A percentile compares a stretch with the other conserved stretches of the same genome.
phyloP scores from a whole-genome alignment of 176 grass and related monocot genomes.

The Aegilops umbellulata region DNA sequence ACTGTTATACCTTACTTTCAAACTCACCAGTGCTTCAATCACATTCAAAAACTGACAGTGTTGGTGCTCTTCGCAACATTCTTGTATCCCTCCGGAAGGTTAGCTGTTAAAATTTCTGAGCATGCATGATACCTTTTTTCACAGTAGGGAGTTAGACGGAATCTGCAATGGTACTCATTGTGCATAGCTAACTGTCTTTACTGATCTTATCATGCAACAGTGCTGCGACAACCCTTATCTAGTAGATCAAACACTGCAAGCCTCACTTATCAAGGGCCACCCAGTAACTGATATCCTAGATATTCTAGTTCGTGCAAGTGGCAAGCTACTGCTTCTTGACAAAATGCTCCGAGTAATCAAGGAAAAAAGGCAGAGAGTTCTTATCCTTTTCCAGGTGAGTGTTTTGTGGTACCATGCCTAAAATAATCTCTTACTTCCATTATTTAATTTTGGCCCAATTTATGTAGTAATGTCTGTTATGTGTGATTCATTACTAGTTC shows the following conservation, averaged over 20 bases:
- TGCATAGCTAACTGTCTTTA: slow-evolving; percentile 23
- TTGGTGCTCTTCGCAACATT: slow-evolving; percentile 71
- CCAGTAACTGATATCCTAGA: slow-evolving; percentile 62
- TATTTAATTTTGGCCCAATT: slow-evolving; percentile 9
- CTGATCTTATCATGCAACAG: slow-evolving; percentile 51
- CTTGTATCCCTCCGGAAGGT: slow-evolving; percentile 86
- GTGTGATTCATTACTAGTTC: not conserved
- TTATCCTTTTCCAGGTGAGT: slow-evolving; percentile 83
- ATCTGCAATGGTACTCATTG: slow-evolving; percentile 5
- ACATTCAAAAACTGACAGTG: slow-evolving; percentile 62
- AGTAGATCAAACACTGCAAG: slow-evolving; percentile 73
- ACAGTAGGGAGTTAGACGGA: slow-evolving; percentile 16
- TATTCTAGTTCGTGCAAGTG: slow-evolving; percentile 76
- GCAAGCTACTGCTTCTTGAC: slow-evolving; percentile 83
- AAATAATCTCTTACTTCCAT: not conserved
- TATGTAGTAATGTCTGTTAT: not conserved
- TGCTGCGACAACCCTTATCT: slow-evolving; percentile 96
- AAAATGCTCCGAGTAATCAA: slow-evolving; percentile 68
- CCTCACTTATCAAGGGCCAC: slow-evolving; percentile 50
- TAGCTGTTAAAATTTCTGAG: slow-evolving; percentile 24
- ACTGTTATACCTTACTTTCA: slow-evolving; percentile 70
- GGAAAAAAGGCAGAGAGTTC: slow-evolving; percentile 45
- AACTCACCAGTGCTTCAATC: slow-evolving; percentile 69
- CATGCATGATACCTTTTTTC: slow-evolving; percentile 21
- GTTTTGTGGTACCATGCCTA: slow-evolving; percentile 15